Percentiles rank a stretch among this genome's conserved stretches.
Conservation (phyloP, 352 stramenopile species). For the Plasmopara muralis region DNA sequence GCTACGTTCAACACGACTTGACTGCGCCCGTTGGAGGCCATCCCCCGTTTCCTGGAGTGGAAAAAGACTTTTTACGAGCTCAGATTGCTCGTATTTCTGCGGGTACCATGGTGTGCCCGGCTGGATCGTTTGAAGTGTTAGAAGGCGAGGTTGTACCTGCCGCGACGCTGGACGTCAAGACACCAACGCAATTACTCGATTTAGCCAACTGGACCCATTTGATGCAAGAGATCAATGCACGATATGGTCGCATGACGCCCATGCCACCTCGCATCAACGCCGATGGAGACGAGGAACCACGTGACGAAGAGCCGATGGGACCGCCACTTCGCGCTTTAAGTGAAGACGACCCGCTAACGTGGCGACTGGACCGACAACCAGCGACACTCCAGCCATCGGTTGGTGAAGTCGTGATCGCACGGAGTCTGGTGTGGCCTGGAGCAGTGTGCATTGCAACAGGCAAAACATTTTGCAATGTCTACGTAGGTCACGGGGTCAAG, state of each 20-base stretch:
- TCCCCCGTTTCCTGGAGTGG: slow-evolving; percentile 82
- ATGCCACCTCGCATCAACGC: slow-evolving; percentile 67
- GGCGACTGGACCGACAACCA: slow-evolving; percentile 70
- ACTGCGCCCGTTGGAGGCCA: slow-evolving; percentile 73
- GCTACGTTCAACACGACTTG: slow-evolving; percentile 79
- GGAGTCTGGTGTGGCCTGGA: slow-evolving; percentile 80
- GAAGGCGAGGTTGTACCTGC: slow-evolving; percentile 61
- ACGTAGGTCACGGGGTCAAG: slow-evolving; percentile 83
- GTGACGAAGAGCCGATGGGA: slow-evolving; percentile 58
- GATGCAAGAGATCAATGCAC: slow-evolving; percentile 80
- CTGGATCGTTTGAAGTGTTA: slow-evolving; percentile 80
- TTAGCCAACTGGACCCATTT: slow-evolving; percentile 84
- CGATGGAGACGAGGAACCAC: slow-evolving; percentile 65
- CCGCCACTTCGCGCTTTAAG: slow-evolving; percentile 47
- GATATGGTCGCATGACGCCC: slow-evolving; percentile 62
- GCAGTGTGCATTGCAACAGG: slow-evolving; percentile 79
- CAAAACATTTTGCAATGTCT: slow-evolving; percentile 87
- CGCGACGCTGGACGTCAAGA: slow-evolving; percentile 69
- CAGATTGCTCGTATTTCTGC: slow-evolving; percentile 87
- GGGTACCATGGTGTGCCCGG: slow-evolving; percentile 71
- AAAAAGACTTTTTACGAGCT: slow-evolving; percentile 83
- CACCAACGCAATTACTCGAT: slow-evolving; percentile 60
- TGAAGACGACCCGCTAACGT: slow-evolving; percentile 62
- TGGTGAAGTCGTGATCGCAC: slow-evolving; percentile 56
- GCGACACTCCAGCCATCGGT: slow-evolving; percentile 54